phyloP scores from a whole-genome alignment of 306 rosid species.

The Trifolium dubium region DNA sequence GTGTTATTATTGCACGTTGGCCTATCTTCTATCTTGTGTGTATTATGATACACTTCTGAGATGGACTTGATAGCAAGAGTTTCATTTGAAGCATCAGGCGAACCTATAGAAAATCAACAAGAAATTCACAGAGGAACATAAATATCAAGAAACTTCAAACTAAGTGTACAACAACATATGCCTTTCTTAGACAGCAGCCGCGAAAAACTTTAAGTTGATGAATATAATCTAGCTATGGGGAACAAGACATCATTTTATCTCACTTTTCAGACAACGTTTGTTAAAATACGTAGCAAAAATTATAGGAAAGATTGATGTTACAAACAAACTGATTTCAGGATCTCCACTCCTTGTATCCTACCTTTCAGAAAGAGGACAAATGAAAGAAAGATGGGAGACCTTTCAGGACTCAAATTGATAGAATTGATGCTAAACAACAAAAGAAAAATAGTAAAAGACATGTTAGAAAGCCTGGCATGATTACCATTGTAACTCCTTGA shows the following conservation, averaged over 20 bases:
- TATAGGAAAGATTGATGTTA: conserved; percentile 7
- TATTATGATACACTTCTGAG: conserved; percentile 23
- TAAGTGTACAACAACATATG: background rate
- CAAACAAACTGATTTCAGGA: conserved; percentile 16
- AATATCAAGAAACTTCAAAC: conserved; percentile 11
- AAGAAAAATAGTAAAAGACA: background rate
- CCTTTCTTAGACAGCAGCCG: conserved; percentile 16
- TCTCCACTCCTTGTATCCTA: conserved; percentile 1
- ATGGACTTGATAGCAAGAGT: conserved; percentile 27
- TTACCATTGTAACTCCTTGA: conserved; percentile 49
- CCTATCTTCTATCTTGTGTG: conserved; percentile 24
- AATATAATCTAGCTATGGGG: conserved; percentile 19
- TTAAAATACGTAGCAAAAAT: conserved; percentile 3
- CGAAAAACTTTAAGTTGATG: conserved; percentile 23
- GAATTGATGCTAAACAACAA: conserved; percentile 1
- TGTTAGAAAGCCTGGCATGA: conserved; percentile 13
- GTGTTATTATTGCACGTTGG: conserved; percentile 22
- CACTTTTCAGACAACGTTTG: background rate
- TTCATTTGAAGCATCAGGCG: conserved; percentile 32
- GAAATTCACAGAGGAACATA: conserved; percentile 10
- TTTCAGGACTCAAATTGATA: conserved; percentile 23
- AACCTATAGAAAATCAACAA: conserved; percentile 34
- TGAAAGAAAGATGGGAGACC: conserved; percentile 7
- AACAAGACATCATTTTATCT: conserved; percentile 7
- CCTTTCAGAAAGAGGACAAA: conserved; percentile 6